Base-by-base conservation (phyloP, 495 filamentous ascomycete genomes). In the Hypoxylon cercidicola region DNA sequence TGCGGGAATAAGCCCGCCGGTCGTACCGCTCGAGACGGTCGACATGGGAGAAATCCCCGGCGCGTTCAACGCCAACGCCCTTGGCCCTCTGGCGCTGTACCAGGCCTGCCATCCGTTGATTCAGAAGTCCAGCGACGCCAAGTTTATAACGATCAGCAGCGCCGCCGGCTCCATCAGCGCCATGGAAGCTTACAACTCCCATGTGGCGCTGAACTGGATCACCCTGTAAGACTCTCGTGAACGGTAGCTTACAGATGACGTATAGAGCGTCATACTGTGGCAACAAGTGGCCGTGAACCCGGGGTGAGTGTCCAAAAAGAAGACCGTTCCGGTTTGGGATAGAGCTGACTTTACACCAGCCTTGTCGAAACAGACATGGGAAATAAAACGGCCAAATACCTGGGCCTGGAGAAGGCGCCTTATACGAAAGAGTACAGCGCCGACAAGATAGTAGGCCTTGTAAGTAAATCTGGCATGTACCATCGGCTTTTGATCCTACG, bases 1-100 rank as follows among this genome's bases (percentile, higher is more conserved):
- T 48, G 68, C 71, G 3, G 73, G 73, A 13, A 44, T 62, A 1
- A 75, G 43, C 28, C 70, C 74, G 1, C 59, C 55, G 50, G 63
- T 70, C 11, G 55, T 32, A 0, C 40, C 65, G 10, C 54, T 70
- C n/a, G 66, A 57, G 53, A 60, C 19, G 39, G 72, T 58, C 37
- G 55, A 46, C 41, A 30, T 46, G 0, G 50, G 39, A 35, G 47
- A 44, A 4, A 37, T 65, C 40, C 4, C 46, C 11, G 30, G 39
- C 23, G 28, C 45, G 7, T 57, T 60, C 30, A 39, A 62, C 15
- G 30, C 63, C 45, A 73, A 69, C 55, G 57, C 73, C 1, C 5
- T 71, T 0, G 68, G 64, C 10, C 61, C 64, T 9, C 20, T 73
- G 1, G 18, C 48, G 4, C 35, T 73, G 47, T 72, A 57, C 45